Evolutionary conservation across 192 early-diverging fungal species (phyloP).

Genomic region (Mortierella hygrophila): DNA sequence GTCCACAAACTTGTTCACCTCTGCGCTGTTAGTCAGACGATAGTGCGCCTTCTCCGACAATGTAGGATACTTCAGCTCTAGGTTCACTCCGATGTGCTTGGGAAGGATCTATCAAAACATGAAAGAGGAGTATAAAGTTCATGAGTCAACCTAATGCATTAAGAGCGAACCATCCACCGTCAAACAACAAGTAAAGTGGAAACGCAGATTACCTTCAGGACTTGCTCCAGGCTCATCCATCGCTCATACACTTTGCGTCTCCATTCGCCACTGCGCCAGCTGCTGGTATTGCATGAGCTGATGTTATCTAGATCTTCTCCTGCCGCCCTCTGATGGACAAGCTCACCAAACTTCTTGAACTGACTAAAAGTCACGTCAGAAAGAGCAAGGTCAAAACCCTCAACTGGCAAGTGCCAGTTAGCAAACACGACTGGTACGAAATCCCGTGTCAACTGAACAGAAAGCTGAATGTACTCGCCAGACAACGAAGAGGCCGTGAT

Average conservation of each 20-base stretch:
- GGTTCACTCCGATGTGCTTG: slow-evolving; percentile 79
- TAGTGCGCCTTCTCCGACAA: slow-evolving; percentile 65
- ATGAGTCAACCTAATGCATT: background rate
- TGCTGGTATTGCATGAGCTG: slow-evolving; percentile 19
- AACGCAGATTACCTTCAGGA: slow-evolving; percentile 70
- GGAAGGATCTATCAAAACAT: slow-evolving; percentile 69
- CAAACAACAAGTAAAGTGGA: background rate
- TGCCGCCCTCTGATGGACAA: slow-evolving; percentile 20
- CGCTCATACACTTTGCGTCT: slow-evolving; percentile 54
- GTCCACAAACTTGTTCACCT: slow-evolving; percentile 91
- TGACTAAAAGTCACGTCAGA: slow-evolving; percentile 68
- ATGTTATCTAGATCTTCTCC: slow-evolving; percentile 36
- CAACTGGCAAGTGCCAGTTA: slow-evolving; percentile 76
- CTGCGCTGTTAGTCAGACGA: slow-evolving; percentile 69
- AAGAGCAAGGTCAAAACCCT: slow-evolving; percentile 64
- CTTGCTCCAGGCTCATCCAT: slow-evolving; percentile 76
- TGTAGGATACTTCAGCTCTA: slow-evolving; percentile 93
- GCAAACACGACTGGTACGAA: slow-evolving; percentile 88
- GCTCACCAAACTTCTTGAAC: slow-evolving; percentile 61
- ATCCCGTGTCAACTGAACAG: slow-evolving; percentile 92
- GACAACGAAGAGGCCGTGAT: slow-evolving; percentile 92
- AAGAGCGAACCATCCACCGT: background rate
- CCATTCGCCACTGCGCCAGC: slow-evolving; percentile 41
- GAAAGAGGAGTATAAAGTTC: background rate
- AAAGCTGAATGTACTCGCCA: slow-evolving; percentile 90